Base-by-base conservation (phyloP, 1,284 basidiomycete species). In the Jaminaea rosea region DNA sequence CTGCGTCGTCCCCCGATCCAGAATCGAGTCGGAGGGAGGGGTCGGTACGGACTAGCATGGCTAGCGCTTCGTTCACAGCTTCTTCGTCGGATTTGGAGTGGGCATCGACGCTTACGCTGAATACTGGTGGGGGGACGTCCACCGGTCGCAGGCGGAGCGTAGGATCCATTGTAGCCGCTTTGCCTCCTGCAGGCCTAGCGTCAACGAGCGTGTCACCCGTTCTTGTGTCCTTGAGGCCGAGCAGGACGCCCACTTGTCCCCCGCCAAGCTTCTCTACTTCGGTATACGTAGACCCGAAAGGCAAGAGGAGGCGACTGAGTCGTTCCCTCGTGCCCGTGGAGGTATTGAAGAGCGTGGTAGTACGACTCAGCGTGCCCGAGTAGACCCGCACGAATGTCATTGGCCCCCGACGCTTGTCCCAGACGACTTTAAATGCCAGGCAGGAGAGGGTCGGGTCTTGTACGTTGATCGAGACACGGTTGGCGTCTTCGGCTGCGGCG, bases 351-450 rank as follows among this genome's bases (percentile, higher is more conserved):
- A 90, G 72, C 45, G 77, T 83, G 50, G 84, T 84, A 29, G 26
- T 85, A 83, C 88, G 60, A 0, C 51, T 62, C 13, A 60, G 49
- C 9, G 55, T 64, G 84, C 88, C 88, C 50, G 88, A 88, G 70
- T 92, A 92, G 21, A 92, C 81, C 23, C 88, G 80, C 29, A 92
- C 84, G 68, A 89, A 92, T 0, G 88, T 91, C 83, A 90, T 87
- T 82, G 88, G 91, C 13, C 88, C 88, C 59, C 80, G 81, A 55
- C 81, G 81, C 58, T 83, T 84, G 71, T 91, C 87, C 85, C 86
- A 90, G 23, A 79, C 80, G 17, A 92, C 88, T 71, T 92, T 92
- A 86, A 89, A 92, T 0, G 87, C 88, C 21, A 92, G 77, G 1
- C 56, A 56, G 10, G 56, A 49, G 17, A 57, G 52, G 0, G 52